Evolutionary conservation across 192 early-diverging fungal species (phyloP), one percentile per base, ranked within the genome.

Genomic region (Backusella circina): DNA sequence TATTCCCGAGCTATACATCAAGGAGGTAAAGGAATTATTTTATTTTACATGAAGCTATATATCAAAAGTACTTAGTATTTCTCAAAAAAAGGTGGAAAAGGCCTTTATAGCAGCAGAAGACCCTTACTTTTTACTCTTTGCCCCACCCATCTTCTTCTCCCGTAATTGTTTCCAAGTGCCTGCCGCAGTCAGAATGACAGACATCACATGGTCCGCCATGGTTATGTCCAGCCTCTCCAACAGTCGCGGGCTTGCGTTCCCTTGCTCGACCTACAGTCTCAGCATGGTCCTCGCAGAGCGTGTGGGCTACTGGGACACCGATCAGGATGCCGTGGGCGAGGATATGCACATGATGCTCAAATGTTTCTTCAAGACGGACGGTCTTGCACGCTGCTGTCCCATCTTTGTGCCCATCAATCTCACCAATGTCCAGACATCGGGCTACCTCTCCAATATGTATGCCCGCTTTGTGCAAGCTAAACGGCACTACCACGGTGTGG

Each of bases 281-380:
- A 89, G 88, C 8, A 90, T 94, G 91, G 87, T 92, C 44, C 82
- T 94, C 16, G 90, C 89, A 33, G 81, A 90, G 35, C 64, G 85
- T 38, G 92, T 94, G 61, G 87, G 88, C 44, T 93, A 90, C 76
- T 94, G 93, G 93, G 93, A 94, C 78, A 85, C 89, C 35, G 88
- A 90, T 54, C 86, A 89, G 26, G 92, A 94, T 82, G 85, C 91
- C n/a, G 90, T 93, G 38, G 93, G 92, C 28, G 93, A 94, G 78
- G 93, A 94, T 84, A 83, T 94, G 85, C 93, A 94, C 80, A 94
- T 93, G 91, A 91, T 89, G 86, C 81, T 94, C 32, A 92, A 93
- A 81, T 92, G 90, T 76, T 92, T 92, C 79, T 93, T 93, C 80
- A 84, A 86, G 70, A 93, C 93, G 13, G 77, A 84, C 35, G 93